Evolutionary conservation across 805 yeast genomes (phyloP), one percentile per base, ranked within the genome.

Genomic region (Metschnikowia lochheadii): DNA sequence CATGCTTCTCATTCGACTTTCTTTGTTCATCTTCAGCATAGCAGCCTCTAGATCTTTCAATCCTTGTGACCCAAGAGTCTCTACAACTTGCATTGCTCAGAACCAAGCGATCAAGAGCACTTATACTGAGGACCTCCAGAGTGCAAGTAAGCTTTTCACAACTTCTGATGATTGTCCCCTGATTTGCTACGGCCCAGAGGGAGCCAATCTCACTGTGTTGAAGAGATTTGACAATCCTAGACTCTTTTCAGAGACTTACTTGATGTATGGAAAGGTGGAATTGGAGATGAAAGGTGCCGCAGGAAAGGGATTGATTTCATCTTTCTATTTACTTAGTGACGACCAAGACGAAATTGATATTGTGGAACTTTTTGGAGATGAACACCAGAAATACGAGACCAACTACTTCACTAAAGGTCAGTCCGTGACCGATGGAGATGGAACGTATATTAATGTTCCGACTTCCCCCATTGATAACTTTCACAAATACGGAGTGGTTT

Each of bases 321-420:
- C 73, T 21, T 66, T 72, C 40, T 73, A 73, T 54, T 50, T 73
- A n/a, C 77, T 72, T 52, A 68, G 73, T 41, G 71, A 71, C 49
- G 76, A 71, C 56, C 59, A 69, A 50, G 78, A 73, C 53, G 77
- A 72, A 51, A 72, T 73, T 35, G 77, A 73, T 48, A 56, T 72
- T 7, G 68, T 65, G 3, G 78, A 73, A 45, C 49, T 65, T 6
- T 70, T 72, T 59, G 78, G 78, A 3, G 66, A 68, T n/a, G 61
- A 65, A 44, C 56, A 54, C 5, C 58, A 49, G 44, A 63, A 62
- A 49, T 62, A 59, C 52, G 76, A 71, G 53, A 56, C 73, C 17
- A 72, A 72, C 56, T 73, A 58, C 59, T 73, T 73, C 50, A 63
- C 68, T 43, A 72, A 72, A 51, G 78, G 78, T 0, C 69, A 71